Evolutionary conservation across 2,329 filamentous ascomycete species (phyloP).

Genomic region (Colletotrichum lindemuthianum): DNA sequence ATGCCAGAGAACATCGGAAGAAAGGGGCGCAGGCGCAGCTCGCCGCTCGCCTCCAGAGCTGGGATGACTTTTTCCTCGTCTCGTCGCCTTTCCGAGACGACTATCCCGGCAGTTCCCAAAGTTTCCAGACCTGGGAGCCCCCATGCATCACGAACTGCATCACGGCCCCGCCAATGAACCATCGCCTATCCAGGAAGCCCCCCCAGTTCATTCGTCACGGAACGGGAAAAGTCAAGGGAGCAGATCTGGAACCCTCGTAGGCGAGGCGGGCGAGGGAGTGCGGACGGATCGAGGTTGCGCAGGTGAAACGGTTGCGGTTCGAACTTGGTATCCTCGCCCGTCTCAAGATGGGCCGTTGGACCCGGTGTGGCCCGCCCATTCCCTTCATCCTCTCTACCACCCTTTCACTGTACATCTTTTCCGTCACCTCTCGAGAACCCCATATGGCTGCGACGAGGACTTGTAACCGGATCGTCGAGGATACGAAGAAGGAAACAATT

Average conservation of each 20-base stretch:
- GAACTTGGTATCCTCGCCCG: slow-evolving; percentile 29
- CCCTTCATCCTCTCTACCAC: too few relatives aligned
- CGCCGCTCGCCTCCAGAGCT: background rate
- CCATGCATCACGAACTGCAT: slow-evolving; percentile 20
- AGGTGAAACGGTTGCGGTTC: slow-evolving; percentile 36
- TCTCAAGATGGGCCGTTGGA: slow-evolving; percentile 32
- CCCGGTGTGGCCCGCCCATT: background rate
- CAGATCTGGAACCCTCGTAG: slow-evolving; percentile 5
- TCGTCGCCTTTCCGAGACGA: background rate
- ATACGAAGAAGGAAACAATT: slow-evolving; percentile 20
- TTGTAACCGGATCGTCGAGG: slow-evolving; percentile 25
- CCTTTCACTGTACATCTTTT: too few relatives aligned
- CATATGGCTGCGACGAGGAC: slow-evolving; percentile 10
- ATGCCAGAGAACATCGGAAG: background rate
- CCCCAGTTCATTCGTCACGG: background rate
- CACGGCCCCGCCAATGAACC: slow-evolving; percentile 1
- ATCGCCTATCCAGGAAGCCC: too few relatives aligned
- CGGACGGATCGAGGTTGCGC: slow-evolving; percentile 13
- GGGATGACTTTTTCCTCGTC: slow-evolving; percentile 21
- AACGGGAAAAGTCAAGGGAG: background rate
- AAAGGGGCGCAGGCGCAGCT: slow-evolving; percentile 2
- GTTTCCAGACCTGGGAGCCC: slow-evolving; percentile 25
- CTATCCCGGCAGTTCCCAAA: slow-evolving; percentile 16
- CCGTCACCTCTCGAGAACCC: too few relatives aligned
- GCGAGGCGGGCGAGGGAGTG: slow-evolving; percentile 31